Conservation (phyloP, 345 rosid genomes). For the Syzygium grande region DNA sequence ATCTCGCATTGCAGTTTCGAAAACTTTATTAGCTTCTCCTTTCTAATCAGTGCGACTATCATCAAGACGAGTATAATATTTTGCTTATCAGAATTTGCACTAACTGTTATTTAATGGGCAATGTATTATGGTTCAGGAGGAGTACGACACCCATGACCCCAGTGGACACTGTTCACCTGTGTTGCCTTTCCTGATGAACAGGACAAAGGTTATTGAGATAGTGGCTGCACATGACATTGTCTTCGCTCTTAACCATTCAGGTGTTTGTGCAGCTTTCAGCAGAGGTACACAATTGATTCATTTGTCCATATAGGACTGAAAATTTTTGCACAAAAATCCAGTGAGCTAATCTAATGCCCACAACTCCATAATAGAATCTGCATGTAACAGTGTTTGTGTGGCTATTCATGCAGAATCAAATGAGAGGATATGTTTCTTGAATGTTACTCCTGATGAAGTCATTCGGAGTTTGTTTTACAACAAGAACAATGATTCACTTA, state of each 20-base stretch:
- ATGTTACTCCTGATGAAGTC: constrained; percentile 91
- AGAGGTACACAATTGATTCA: constrained; percentile 41
- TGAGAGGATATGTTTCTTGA: constrained; percentile 74
- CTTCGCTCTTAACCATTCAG: constrained; percentile 95
- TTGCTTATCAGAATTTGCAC: not conserved
- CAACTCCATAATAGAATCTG: not conserved
- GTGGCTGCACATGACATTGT: constrained; percentile 92
- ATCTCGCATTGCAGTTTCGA: not conserved
- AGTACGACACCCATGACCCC: constrained; percentile 95
- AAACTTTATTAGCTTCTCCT: not conserved
- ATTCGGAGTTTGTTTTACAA: constrained; percentile 84
- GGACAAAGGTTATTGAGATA: constrained; percentile 88
- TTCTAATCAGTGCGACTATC: not conserved
- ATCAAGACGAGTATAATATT: not conserved
- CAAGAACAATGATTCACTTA: constrained; percentile 95
- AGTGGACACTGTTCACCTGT: constrained; percentile 76
- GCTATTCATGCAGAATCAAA: constrained; percentile 54
- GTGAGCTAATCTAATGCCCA: not conserved
- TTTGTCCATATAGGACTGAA: not conserved
- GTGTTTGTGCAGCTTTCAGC: constrained; percentile 87
- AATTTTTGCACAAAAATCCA: not conserved
- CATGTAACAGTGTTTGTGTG: not conserved
- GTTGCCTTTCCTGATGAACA: constrained; percentile 80
- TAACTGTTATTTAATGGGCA: not conserved
- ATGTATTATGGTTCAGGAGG: constrained; percentile 39